phyloP scores from a whole-genome alignment of 495 filamentous ascomycete species.

The Aspergillus haitiensis region DNA sequence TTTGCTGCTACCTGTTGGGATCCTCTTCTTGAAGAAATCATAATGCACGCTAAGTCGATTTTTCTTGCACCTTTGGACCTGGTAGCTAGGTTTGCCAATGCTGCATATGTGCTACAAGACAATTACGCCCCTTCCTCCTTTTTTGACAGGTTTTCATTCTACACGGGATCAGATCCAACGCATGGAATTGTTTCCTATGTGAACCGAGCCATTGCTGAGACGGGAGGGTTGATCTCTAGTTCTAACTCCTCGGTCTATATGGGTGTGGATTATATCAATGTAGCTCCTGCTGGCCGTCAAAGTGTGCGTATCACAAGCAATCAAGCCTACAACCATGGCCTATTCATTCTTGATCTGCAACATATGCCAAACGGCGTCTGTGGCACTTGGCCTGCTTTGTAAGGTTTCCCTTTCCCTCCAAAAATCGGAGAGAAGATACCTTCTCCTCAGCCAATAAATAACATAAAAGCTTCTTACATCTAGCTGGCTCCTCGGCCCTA shows the following conservation, averaged over 20 bases:
- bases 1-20: no score
- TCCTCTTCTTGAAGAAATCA: conserved; percentile 4
- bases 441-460: not conserved
- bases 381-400: conserved; percentile 62
- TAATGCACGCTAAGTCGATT: conserved; percentile 43
- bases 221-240: conserved; percentile 54
- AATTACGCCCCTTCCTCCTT: conserved; percentile 47
- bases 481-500: conserved; percentile 53
- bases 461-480: conserved; percentile 8
- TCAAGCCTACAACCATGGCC: conserved; percentile 53
- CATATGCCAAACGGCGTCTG: conserved; percentile 59
- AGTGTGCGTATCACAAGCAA: conserved; percentile 58
- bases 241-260: conserved; percentile 43
- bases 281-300: conserved; percentile 49
- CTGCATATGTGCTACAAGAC: conserved; percentile 50
- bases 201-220: conserved; percentile 50
- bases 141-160: conserved; percentile 57
- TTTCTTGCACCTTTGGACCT: conserved; percentile 41
- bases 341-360: conserved; percentile 60
- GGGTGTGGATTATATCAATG: conserved; percentile 41
- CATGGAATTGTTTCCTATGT: conserved; percentile 68
- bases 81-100: conserved; percentile 43
- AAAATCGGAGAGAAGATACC: not conserved
- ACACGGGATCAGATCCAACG: conserved; percentile 59
- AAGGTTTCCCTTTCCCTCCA: conserved; percentile 35